Evolutionary conservation across 345 rosid species (phyloP).

Genomic region (Citrus australasica): DNA sequence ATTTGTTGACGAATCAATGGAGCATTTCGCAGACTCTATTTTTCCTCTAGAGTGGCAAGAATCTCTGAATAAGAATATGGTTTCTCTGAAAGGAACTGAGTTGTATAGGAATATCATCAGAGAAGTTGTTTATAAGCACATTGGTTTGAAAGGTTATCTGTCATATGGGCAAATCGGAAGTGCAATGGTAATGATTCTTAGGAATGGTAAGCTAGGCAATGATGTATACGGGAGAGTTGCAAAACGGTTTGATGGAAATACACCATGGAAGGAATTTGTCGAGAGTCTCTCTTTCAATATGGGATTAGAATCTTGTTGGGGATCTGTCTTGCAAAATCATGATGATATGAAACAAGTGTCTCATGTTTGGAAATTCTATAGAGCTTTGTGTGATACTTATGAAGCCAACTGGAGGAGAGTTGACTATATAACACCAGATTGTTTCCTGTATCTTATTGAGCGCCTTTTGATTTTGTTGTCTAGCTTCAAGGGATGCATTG

Average conservation of each 20-base stretch:
- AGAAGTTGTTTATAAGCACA: slow-evolving; percentile 14
- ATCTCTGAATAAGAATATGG: slow-evolving; percentile 22
- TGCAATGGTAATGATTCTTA: slow-evolving; percentile 33
- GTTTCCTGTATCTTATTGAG: slow-evolving; percentile 19
- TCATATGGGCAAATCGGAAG: slow-evolving; percentile 40
- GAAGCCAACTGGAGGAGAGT: slow-evolving; percentile 26
- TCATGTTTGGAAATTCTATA: slow-evolving; percentile 19
- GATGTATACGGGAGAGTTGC: slow-evolving; percentile 11
- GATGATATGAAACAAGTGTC: background rate
- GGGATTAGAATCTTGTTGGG: background rate
- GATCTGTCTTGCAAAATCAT: background rate
- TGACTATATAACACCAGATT: slow-evolving; percentile 38
- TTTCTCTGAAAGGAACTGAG: slow-evolving; percentile 31
- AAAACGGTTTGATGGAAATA: no score
- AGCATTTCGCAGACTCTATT: slow-evolving; percentile 14
- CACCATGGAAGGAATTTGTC: slow-evolving; percentile 35
- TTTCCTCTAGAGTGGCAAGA: slow-evolving; percentile 37
- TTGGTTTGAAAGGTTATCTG: background rate
- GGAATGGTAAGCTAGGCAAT: slow-evolving; percentile 19
- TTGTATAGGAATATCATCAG: slow-evolving; percentile 14
- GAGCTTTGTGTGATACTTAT: slow-evolving; percentile 33
- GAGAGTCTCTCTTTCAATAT: slow-evolving; percentile 1
- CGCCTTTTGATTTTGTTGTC: no score
- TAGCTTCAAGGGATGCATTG: no score
- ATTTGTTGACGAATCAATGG: slow-evolving; percentile 15